Conservation (phyloP, 805 yeast species). For the Metschnikowia anglica region DNA sequence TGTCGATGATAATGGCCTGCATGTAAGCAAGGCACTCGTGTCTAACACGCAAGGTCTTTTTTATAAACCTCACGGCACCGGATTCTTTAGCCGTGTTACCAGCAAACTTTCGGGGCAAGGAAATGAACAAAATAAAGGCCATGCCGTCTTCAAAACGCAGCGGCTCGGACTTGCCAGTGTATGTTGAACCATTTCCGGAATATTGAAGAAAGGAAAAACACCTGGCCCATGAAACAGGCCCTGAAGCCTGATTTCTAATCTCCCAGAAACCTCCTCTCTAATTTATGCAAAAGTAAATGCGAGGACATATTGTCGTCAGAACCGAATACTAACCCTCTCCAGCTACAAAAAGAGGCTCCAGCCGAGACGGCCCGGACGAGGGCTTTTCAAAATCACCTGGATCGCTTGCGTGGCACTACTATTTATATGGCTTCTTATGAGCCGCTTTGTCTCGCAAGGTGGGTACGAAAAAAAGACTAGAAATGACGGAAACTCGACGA, state of each 20-base stretch:
- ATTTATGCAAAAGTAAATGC: too few species aligned
- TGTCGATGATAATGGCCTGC: neutral
- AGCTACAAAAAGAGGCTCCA: slow-evolving; percentile 13
- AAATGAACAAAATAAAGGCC: neutral
- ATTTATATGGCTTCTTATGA: slow-evolving; percentile 9
- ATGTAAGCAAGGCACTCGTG: neutral
- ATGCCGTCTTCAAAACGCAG: slow-evolving; percentile 17
- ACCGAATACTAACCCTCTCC: neutral
- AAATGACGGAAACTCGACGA: neutral
- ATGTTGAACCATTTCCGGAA: too few species aligned
- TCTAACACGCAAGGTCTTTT: slow-evolving; percentile 4
- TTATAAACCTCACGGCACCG: neutral
- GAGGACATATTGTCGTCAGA: neutral
- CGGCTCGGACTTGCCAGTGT: slow-evolving; percentile 50
- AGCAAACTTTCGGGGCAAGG: neutral
- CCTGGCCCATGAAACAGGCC: too few species aligned
- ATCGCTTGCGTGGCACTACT: slow-evolving; percentile 13
- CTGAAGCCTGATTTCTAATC: too few species aligned
- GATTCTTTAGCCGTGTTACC: slow-evolving; percentile 1
- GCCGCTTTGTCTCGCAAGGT: neutral
- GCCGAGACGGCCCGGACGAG: slow-evolving; percentile 17
- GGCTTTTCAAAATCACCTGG: slow-evolving; percentile 10
- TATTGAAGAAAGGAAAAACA: too few species aligned
- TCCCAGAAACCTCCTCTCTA: slow-evolving; percentile 9
- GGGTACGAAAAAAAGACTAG: neutral